Percentiles rank a stretch among this genome's conserved stretches.
These are phyloP conservation scores for Salvia hispanica DNA, from an alignment of 257 asterid genomes.

Conservation along the genomic window DNA sequence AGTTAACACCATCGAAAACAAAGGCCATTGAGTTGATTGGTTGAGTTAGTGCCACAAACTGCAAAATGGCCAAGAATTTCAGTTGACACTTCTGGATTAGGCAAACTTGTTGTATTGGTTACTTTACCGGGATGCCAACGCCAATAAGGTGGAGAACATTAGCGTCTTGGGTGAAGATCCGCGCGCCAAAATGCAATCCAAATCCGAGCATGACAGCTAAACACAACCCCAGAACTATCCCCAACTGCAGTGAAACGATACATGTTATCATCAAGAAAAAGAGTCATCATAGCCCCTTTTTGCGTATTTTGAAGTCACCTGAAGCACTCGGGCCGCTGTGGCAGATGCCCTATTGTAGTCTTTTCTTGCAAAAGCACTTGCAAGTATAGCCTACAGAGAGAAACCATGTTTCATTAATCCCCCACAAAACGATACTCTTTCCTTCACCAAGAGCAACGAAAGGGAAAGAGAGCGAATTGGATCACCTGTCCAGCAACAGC, in stretches of 20 bases:
- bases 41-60: constrained; percentile 78
- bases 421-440: no score
- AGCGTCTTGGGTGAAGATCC: constrained; percentile 57
- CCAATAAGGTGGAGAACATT: constrained; percentile 57
- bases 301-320: no score
- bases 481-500: constrained; percentile 88
- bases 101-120: neutral
- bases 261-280: no score
- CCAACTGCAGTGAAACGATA: constrained; percentile 50
- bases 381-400: constrained; percentile 60
- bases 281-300: no score
- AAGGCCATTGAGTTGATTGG: constrained; percentile 77
- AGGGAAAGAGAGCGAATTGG: neutral
- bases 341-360: constrained; percentile 52
- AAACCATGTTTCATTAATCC: neutral
- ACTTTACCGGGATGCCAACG: constrained; percentile 66
- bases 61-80: constrained; percentile 22
- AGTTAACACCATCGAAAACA: constrained; percentile 74
- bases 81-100: neutral
- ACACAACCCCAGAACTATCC: constrained; percentile 58
- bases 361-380: constrained; percentile 68
- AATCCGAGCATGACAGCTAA: constrained; percentile 58
- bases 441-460: neutral
- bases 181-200: constrained; percentile 65
- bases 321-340: constrained; percentile 56